Evolutionary conservation across 768 basidiomycete genomes (phyloP).

Genomic region (Boletus subcaerulescens): DNA sequence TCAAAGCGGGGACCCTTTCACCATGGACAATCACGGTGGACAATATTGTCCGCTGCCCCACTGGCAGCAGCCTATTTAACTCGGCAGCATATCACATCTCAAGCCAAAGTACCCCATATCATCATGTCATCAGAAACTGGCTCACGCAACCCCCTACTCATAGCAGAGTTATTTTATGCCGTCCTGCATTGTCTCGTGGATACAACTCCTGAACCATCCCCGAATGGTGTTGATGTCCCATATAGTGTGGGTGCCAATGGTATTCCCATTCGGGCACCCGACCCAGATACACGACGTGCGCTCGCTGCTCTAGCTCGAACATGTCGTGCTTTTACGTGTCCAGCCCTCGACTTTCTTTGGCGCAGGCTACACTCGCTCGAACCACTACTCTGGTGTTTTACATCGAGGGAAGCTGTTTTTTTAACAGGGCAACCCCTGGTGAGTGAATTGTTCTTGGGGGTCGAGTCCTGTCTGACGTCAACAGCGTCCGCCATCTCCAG

Average conservation of each 20-base stretch:
- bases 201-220: not conserved
- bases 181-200: not conserved
- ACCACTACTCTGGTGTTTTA: not conserved
- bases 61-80: not conserved
- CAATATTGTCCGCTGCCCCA: too few species aligned
- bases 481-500: not conserved
- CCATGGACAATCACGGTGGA: too few species aligned
- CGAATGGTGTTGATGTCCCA: too few species aligned
- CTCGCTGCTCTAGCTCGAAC: constrained; percentile 1
- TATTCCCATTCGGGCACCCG: not conserved
- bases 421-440: not conserved
- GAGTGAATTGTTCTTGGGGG: not conserved
- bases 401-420: not conserved
- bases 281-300: not conserved
- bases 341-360: constrained; percentile 2
- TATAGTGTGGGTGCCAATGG: not conserved
- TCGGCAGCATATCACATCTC: not conserved
- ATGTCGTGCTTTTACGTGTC: not conserved
- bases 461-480: not conserved
- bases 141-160: not conserved
- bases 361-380: not conserved
- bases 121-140: not conserved
- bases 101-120: too few species aligned
- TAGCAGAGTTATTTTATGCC: not conserved
- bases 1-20: too few species aligned